phyloP scores from a whole-genome alignment of 2,329 filamentous ascomycete species.

The Pleurostoma richardsiae region DNA sequence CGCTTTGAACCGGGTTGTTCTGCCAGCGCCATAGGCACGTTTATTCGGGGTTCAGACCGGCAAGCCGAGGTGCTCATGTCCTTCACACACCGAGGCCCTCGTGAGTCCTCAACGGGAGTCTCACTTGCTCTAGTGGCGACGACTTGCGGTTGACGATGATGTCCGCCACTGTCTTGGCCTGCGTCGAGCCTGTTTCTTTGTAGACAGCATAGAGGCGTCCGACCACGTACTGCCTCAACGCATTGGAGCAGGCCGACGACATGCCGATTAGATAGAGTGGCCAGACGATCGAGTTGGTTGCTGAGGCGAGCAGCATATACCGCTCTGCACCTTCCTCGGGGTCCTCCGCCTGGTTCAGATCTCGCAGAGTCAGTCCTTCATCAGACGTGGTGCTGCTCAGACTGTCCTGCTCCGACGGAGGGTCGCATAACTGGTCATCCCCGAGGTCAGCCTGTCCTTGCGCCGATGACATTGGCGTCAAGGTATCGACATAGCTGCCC shows the following conservation, averaged over 20 bases:
- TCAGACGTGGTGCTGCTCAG: neutral
- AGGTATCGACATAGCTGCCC: conserved; percentile 22
- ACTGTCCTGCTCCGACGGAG: too few relatives aligned
- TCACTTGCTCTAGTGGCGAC: conserved; percentile 1
- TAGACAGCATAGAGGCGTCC: conserved; percentile 38
- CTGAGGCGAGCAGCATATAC: conserved; percentile 42
- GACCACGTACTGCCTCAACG: conserved; percentile 37
- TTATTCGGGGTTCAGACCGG: too few relatives aligned
- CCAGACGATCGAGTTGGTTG: conserved; percentile 44
- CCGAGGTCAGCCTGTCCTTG: conserved; percentile 5
- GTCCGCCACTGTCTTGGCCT: conserved; percentile 36
- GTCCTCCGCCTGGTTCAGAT: conserved; percentile 28
- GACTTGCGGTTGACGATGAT: conserved; percentile 31
- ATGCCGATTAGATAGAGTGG: conserved; percentile 44
- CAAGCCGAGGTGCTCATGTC: too few relatives aligned
- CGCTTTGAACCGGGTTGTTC: too few relatives aligned
- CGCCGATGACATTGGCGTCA: conserved; percentile 10
- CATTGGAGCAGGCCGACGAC: conserved; percentile 35
- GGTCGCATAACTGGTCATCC: too few relatives aligned
- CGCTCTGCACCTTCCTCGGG: conserved; percentile 32
- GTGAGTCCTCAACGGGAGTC: neutral
- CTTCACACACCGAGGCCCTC: too few relatives aligned
- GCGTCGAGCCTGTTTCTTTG: conserved; percentile 37
- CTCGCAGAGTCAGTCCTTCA: conserved; percentile 30
- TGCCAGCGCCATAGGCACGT: too few relatives aligned